These are phyloP conservation scores for Allium sativum DNA, from an alignment of 106 monocot species.

Conservation along the genomic window DNA sequence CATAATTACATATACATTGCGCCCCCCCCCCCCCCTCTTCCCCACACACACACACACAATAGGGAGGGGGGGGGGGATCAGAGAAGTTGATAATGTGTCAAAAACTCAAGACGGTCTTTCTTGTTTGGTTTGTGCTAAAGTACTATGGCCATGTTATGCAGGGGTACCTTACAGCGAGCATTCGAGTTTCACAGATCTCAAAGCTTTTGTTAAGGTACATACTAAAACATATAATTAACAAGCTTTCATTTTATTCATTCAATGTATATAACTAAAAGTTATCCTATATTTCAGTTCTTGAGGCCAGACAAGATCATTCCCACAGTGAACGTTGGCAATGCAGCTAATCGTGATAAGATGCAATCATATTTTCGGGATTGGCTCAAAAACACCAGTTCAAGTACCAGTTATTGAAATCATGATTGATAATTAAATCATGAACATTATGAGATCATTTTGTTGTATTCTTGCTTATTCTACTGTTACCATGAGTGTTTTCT, in stretches of 20 bases:
- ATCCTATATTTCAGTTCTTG: constrained; percentile 29
- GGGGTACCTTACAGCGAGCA: constrained; percentile 80
- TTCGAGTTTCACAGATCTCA: constrained; percentile 59
- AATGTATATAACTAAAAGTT: neutral
- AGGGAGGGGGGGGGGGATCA: no score
- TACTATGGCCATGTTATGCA: constrained; percentile 11
- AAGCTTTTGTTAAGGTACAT: constrained; percentile 54
- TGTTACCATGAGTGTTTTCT: neutral
- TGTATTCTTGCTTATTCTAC: no score
- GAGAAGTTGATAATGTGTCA: no score
- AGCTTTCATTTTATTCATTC: no score
- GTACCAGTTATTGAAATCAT: neutral
- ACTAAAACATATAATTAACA: neutral
- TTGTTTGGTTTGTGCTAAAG: neutral
- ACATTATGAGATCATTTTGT: neutral
- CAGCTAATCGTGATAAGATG: constrained; percentile 49
- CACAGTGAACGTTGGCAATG: constrained; percentile 53
- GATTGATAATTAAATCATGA: neutral
- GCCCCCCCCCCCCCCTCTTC: no score
- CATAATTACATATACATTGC: no score
- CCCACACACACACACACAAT: no score
- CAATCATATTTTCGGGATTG: constrained; percentile 47
- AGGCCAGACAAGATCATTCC: constrained; percentile 63
- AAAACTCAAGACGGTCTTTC: no score
- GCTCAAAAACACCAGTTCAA: constrained; percentile 19